These are phyloP conservation scores for Pyricularia pennisetigena DNA, from an alignment of 2,329 filamentous ascomycete genomes.

Conservation along the genomic window DNA sequence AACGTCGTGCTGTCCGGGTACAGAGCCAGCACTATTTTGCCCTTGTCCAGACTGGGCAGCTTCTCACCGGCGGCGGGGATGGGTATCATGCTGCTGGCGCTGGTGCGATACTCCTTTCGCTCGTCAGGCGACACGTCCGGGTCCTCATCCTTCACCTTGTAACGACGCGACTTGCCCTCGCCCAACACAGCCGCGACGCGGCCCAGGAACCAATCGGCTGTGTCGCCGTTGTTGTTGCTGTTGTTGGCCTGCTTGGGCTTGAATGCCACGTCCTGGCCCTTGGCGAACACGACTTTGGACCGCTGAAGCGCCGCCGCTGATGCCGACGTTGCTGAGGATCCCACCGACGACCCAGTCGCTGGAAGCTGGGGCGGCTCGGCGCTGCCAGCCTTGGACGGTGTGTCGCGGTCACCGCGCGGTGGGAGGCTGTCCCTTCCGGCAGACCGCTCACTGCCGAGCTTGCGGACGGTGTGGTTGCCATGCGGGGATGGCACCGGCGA, in stretches of 20 bases:
- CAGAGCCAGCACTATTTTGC: constrained; percentile 65
- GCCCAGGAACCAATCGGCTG: constrained; percentile 62
- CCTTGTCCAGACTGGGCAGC: constrained; percentile 52
- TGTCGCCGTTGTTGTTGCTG: constrained; percentile 28
- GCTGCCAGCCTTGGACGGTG: constrained; percentile 45
- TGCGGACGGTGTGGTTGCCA: constrained; percentile 22
- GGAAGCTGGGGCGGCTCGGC: constrained; percentile 35
- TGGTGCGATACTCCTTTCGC: constrained; percentile 59
- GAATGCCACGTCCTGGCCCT: constrained; percentile 58
- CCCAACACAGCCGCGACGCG: constrained; percentile 67
- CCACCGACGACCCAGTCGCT: constrained; percentile 5
- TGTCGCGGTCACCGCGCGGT: constrained; percentile 34
- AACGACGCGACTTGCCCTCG: constrained; percentile 67
- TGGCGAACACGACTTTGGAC: constrained; percentile 47
- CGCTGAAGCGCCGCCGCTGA: constrained; percentile 28
- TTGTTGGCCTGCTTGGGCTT: constrained; percentile 43
- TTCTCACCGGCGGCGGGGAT: constrained; percentile 51
- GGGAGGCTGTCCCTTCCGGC: constrained; percentile 23
- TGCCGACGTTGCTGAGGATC: constrained; percentile 18
- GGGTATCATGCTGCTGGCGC: constrained; percentile 65
- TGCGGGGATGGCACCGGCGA: constrained; percentile 31
- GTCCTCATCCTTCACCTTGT: constrained; percentile 72
- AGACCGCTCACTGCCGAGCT: constrained; percentile 21
- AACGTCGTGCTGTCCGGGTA: constrained; percentile 82
- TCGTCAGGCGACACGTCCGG: constrained; percentile 55